These are phyloP conservation scores for Penicillium antarcticum DNA, from an alignment of 495 filamentous ascomycete species.

Conservation along the genomic window DNA sequence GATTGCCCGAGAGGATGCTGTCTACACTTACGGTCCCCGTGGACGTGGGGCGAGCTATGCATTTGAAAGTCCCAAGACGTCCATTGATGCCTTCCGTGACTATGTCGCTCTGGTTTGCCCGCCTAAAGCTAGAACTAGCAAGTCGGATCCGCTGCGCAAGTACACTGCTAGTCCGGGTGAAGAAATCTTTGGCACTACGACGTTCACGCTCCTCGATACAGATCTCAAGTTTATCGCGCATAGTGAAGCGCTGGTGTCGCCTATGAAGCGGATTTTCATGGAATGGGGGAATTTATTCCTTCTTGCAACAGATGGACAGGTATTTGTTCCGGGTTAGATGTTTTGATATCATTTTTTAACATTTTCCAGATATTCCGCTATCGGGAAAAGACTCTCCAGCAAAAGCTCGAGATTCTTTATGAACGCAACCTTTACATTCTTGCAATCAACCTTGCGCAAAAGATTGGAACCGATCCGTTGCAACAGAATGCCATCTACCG, in stretches of 20 bases:
- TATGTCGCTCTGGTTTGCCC: slow-evolving; percentile 90
- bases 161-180: slow-evolving; percentile 68
- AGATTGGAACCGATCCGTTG: slow-evolving; percentile 67
- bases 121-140: slow-evolving; percentile 57
- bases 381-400: slow-evolving; percentile 85
- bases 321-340: slow-evolving; percentile 29
- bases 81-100: slow-evolving; percentile 75
- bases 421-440: slow-evolving; percentile 88
- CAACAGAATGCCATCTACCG: slow-evolving; percentile 91
- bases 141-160: slow-evolving; percentile 51
- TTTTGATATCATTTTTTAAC: slow-evolving; percentile 5
- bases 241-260: slow-evolving; percentile 74
- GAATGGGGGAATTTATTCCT: slow-evolving; percentile 92
- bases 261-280: slow-evolving; percentile 74
- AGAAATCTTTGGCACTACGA: slow-evolving; percentile 75
- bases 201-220: slow-evolving; percentile 85
- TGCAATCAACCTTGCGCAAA: slow-evolving; percentile 91
- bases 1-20: slow-evolving; percentile 87
- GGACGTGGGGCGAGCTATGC: slow-evolving; percentile 84
- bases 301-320: slow-evolving; percentile 86
- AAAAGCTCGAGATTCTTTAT: slow-evolving; percentile 90
- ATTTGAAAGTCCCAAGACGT: slow-evolving; percentile 85
- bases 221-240: slow-evolving; percentile 89
- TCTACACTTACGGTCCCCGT: slow-evolving; percentile 86
- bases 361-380: slow-evolving; percentile 71